Evolutionary conservation across 2,329 filamentous ascomycete genomes (phyloP), one percentile per base, ranked within the genome.

Genomic region (Setomelanomma holmii): DNA sequence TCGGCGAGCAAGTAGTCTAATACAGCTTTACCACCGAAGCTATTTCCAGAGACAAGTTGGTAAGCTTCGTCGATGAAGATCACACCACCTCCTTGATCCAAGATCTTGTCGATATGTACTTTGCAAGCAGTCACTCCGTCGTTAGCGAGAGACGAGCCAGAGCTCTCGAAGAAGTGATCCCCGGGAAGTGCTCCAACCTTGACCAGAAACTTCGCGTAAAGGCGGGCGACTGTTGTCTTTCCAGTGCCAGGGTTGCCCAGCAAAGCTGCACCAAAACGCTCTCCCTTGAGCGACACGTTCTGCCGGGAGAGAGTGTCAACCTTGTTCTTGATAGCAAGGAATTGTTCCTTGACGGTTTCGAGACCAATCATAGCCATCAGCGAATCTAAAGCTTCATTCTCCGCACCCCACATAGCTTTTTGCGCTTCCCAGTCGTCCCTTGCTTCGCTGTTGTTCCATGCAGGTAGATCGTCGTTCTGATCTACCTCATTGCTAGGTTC

Each of bases 31-130:
- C 89, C 89, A 0, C 83, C 83, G 2, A 68, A 62, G 19, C 76
- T 88, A 49, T 84, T 83, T 0, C 82, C 82, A 1, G 83, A 84
- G 0, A 84, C 80, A 0, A 93, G 77, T 57, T 93, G 89, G 63
- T 93, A 92, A 0, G 89, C 89, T 68, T 93, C 89, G 53, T 93
- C 90, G 19, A 93, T 87, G 64, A 93, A 93, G 1, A 91, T 64
- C 0, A 86, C 86, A 0, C 90, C 90, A 0, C 89, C 89, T 0
- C 84, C 86, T 0, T 72, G 58, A 22, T 85, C 77, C 4, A 85
- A 68, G 0, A 93, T 78, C 0, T 77, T 60, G 2, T 87, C 78
- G 5, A 90, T 74, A 0, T 86, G 71, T 11, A 80, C 79, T 62
- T 89, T 80, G 56, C 81, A 84, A 0, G 80, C 84, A 0, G 75